Evolutionary conservation across 768 basidiomycete species (phyloP), one percentile per base, ranked within the genome.

Genomic region (Collybia sordida): DNA sequence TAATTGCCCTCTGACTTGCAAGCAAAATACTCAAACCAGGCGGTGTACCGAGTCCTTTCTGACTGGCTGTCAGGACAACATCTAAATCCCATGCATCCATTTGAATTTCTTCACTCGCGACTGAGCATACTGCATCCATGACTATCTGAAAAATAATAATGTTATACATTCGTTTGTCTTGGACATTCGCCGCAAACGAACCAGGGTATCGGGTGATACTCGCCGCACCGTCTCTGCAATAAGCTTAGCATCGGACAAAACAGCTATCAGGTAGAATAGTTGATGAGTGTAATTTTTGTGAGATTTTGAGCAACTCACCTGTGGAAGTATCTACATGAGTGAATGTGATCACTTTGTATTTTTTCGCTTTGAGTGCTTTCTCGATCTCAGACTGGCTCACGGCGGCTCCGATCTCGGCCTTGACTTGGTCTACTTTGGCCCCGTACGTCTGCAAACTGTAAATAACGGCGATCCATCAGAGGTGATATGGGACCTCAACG

Each of bases 291-390:
- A 15, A 5, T 3, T 17, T 21, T n/a, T 37, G 28, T 22, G 39
- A 28, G 21, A 36, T 15, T 42, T 5, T 22, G 43, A 51, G n/a
- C 31, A n/a, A 63, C 69, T 40, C 44, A 78, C 85, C 85, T 39
- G 90, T 92, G 4, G 88, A 93, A 6, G 92, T 95, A 66, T 97
- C 93, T 48, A 97, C 96, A 62, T 99, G 97, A 1, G 97, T 98
- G 61, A 99, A 82, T 4, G 93, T 93, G 56, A 98, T 69, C 46
- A 94, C 59, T 67, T 95, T 96, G 79, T 91, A 97, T 59, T 83
- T 84, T 68, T 90, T 90, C 52, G 78, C 71, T 67, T 79, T 78
- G 25, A 98, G 79, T 0, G 89, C 90, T 2, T 74, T 65, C 57
- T 85, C 84, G 31, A 95, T 68, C 22, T 82, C 80, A 2, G 76